Percentiles rank a stretch among this genome's conserved stretches.
Conservation (phyloP, 2,329 filamentous ascomycete species). For the Trichothecium sympodiale region DNA sequence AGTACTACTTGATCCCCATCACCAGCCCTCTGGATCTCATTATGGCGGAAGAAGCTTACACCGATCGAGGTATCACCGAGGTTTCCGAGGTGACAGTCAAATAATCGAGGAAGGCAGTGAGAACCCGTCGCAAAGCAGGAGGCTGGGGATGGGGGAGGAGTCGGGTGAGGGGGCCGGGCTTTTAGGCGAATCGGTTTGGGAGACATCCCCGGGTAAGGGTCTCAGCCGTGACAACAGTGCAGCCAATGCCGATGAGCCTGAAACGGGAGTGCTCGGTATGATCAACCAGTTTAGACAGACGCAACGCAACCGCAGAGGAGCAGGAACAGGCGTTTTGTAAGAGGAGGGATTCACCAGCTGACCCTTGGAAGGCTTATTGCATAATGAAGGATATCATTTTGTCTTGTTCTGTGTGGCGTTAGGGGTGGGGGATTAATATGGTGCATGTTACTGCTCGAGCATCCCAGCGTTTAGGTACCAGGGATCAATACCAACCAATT, state of each 20-base stretch:
- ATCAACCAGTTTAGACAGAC: slow-evolving; percentile 49
- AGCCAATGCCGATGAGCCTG: slow-evolving; percentile 31
- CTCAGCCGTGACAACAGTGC: slow-evolving; percentile 42
- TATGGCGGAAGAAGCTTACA: slow-evolving; percentile 34
- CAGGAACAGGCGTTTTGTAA: slow-evolving; percentile 20
- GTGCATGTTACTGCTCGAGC: no score
- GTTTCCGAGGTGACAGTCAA: slow-evolving; percentile 33
- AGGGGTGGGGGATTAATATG: no score
- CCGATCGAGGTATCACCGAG: slow-evolving; percentile 30
- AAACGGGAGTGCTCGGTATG: slow-evolving; percentile 44
- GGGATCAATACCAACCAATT: no score
- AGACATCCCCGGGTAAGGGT: slow-evolving; percentile 40
- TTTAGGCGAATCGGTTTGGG: slow-evolving; percentile 49
- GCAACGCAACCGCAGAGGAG: slow-evolving; percentile 36
- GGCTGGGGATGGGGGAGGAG: slow-evolving; percentile 40
- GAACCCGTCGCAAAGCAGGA: slow-evolving; percentile 25
- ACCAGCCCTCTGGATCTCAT: slow-evolving; percentile 50
- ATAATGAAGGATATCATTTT: no score
- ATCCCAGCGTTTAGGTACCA: no score
- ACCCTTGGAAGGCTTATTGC: no score
- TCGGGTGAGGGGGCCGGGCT: slow-evolving; percentile 38
- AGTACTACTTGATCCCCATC: slow-evolving; percentile 63
- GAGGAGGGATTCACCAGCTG: neutral
- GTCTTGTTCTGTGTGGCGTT: no score
- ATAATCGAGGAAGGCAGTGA: slow-evolving; percentile 47